These are phyloP conservation scores for Geotrichum carabidarum DNA, from an alignment of 1,139 yeast genomes.

Conservation along the genomic window DNA sequence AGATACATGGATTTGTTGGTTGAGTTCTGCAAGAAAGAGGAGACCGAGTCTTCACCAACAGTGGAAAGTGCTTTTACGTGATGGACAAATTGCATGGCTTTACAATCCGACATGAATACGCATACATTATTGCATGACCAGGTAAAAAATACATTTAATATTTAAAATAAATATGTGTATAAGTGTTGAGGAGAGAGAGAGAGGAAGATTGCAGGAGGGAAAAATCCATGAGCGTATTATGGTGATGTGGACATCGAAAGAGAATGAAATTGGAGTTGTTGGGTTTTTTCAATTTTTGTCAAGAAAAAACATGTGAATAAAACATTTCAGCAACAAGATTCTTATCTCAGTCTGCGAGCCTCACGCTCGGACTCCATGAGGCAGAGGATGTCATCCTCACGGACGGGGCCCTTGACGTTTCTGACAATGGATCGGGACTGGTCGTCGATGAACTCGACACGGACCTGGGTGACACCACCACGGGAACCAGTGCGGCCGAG, in stretches of 20 bases:
- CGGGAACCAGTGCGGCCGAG: slow-evolving; percentile 99
- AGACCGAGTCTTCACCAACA: slow-evolving; percentile 17
- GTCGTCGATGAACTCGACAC: slow-evolving; percentile 99
- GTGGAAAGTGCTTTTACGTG: too few relatives aligned
- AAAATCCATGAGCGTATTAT: neutral
- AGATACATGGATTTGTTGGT: slow-evolving; percentile 84
- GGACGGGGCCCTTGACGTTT: slow-evolving; percentile 99
- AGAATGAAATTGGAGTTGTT: neutral
- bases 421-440: slow-evolving; percentile 98
- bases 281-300: neutral
- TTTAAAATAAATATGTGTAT: neutral
- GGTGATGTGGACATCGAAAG: neutral
- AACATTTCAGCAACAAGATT: slow-evolving; percentile 7
- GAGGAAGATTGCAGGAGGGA: neutral
- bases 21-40: slow-evolving; percentile 76
- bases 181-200: neutral
- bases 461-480: slow-evolving; percentile 99
- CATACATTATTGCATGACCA: neutral
- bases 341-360: slow-evolving; percentile 64
- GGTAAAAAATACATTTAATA: neutral
- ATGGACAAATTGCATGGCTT: too few relatives aligned
- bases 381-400: slow-evolving; percentile 98
- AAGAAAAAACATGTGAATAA: slow-evolving; percentile 1
- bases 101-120: too few relatives aligned
- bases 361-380: slow-evolving; percentile 99